Base-by-base conservation (phyloP, 2,329 filamentous ascomycete genomes). In the Fusarium graminum region DNA sequence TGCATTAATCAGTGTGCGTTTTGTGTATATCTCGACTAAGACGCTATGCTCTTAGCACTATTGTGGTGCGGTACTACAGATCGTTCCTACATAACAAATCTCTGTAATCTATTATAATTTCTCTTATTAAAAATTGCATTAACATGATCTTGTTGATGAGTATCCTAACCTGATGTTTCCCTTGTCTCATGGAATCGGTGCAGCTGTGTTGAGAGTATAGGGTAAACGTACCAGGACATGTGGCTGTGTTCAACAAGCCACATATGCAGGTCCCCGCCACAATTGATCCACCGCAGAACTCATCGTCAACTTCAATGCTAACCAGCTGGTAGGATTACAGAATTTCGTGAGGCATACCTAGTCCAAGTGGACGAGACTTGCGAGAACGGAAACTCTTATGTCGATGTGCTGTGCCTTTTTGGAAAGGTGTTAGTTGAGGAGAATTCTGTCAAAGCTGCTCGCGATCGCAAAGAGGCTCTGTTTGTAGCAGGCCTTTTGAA, bases 211-310 rank as follows among this genome's bases (percentile, higher is more conserved):
- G 16, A 2, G n/a, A 17, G 19, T 54, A 36, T 40, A 44, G 52
- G 61, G 58, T 59, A 66, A 11, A 17, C 13, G 14, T 2, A 6
- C n/a, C 4, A 19, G 22, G 6, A 22, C 6, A 25, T 57, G 63
- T 68, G 69, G 70, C 68, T 69, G 22, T 46, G 25, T 32, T 7
- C 6, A 9, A n/a, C 22, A 36, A 54, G 64, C 64, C 70, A 67
- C 43, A 46, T 28, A 46, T 60, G 49, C 61, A 63, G 43, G 49
- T 52, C 28, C 28, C 43, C 54, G 66, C 70, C 70, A 72, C 70
- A 66, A 38, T 32, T 56, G 53, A 55, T 63, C 71, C 71, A 73
- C 71, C 56, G 45, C 53, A 73, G 71, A 73, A 73, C 70, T 69
- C 47, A 71, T 73, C 66, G 49, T 55, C 62, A 63, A 72, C 68